Evolutionary conservation across 2,329 filamentous ascomycete species (phyloP).

Genomic region (Talaromyces islandicus): DNA sequence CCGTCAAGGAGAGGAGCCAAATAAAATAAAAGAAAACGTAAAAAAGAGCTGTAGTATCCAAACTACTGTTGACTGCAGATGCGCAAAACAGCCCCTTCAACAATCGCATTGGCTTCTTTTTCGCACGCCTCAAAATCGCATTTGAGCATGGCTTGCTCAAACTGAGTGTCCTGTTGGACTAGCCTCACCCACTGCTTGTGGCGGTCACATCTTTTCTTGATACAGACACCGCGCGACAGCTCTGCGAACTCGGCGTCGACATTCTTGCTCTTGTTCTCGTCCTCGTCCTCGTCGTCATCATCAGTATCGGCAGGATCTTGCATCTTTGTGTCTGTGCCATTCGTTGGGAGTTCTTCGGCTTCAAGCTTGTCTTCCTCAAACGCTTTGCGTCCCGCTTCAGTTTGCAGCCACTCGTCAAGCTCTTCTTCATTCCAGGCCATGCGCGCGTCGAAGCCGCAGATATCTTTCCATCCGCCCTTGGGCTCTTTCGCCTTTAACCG

Average conservation of each 20-base stretch:
- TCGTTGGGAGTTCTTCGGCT: not conserved
- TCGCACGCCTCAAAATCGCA: conserved; percentile 35
- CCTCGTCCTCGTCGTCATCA: conserved; percentile 21
- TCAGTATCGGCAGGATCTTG: conserved; percentile 18
- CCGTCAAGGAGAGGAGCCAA: not conserved
- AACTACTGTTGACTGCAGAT: conserved; percentile 31
- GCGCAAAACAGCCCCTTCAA: conserved; percentile 39
- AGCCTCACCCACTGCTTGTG: conserved; percentile 45
- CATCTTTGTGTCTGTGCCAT: conserved; percentile 22
- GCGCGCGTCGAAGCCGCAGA: conserved; percentile 44
- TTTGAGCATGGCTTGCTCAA: conserved; percentile 36
- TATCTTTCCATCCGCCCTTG: conserved; percentile 42
- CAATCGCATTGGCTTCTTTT: conserved; percentile 34
- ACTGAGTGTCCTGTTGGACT: conserved; percentile 39
- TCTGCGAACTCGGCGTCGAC: conserved; percentile 23
- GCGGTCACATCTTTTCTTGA: conserved; percentile 43
- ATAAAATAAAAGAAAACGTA: too few species aligned
- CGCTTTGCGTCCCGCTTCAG: conserved; percentile 30
- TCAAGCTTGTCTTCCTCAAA: conserved; percentile 34
- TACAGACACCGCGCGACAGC: conserved; percentile 38
- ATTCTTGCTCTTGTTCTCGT: conserved; percentile 3
- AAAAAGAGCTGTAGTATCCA: not conserved
- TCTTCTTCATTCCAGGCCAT: conserved; percentile 44
- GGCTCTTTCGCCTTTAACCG: conserved; percentile 39
- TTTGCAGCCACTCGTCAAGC: conserved; percentile 42